Conservation (phyloP, 1,284 basidiomycete species). For the Vanrija sp. region DNA sequence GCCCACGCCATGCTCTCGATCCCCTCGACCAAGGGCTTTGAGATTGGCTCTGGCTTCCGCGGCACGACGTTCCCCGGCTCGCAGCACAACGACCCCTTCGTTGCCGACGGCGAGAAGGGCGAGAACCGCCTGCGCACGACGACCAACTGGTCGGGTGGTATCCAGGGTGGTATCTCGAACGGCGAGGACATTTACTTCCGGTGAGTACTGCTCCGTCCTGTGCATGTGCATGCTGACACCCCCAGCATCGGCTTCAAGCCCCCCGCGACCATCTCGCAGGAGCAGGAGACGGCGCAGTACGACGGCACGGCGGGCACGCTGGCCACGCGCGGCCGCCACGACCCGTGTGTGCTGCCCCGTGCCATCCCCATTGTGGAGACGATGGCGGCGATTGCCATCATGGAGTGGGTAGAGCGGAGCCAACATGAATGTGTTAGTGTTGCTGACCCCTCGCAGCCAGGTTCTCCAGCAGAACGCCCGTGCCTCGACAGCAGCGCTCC, state of each 20-base stretch:
- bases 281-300: constrained; percentile 87
- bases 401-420: constrained; percentile 61
- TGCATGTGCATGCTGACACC: constrained; percentile 48
- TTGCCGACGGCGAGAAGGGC: constrained; percentile 58
- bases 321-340: constrained; percentile 87
- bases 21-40: constrained; percentile 97
- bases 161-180: constrained; percentile 98
- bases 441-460: constrained; percentile 48
- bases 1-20: constrained; percentile 99
- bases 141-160: constrained; percentile 95
- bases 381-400: constrained; percentile 92
- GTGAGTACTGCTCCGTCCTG: background rate
- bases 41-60: constrained; percentile 94
- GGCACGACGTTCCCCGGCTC: constrained; percentile 93
- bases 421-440: background rate
- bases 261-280: constrained; percentile 93
- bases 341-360: constrained; percentile 94
- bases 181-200: constrained; percentile 98
- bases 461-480: constrained; percentile 82
- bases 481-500: constrained; percentile 59
- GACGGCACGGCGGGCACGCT: constrained; percentile 82
- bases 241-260: constrained; percentile 84
- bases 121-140: constrained; percentile 63
- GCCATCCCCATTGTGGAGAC: constrained; percentile 98
- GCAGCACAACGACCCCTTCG: constrained; percentile 89